phyloP scores from a whole-genome alignment of 1,284 basidiomycete species.

The Rhodotorula mucilaginosa region DNA sequence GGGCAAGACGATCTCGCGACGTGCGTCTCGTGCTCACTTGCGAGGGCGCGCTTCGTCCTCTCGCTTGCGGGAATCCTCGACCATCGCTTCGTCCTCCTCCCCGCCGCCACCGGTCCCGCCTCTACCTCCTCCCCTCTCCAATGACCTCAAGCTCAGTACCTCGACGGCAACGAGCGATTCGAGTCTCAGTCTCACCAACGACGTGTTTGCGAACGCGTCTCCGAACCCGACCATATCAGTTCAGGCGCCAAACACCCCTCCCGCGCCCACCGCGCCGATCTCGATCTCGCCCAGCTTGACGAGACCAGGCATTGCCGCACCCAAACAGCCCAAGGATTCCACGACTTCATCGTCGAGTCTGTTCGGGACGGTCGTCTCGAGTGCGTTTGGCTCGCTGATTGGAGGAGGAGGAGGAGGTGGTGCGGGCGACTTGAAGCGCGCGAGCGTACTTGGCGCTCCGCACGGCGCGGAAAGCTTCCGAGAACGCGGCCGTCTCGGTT shows the following conservation, averaged over 20 bases:
- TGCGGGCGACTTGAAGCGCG: not conserved
- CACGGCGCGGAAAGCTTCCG: not conserved
- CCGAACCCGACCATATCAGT: not conserved
- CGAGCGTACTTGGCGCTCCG: not conserved
- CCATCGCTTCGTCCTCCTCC: not conserved
- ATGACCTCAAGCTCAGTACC: not conserved
- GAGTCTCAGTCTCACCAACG: not conserved
- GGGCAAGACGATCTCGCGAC: constrained; percentile 7
- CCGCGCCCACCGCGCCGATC: not conserved
- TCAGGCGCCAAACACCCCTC: not conserved
- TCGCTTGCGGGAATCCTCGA: constrained; percentile 11
- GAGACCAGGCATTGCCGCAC: not conserved
- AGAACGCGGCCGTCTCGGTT: constrained; percentile 7
- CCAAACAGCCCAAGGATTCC: no score
- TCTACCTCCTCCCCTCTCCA: not conserved
- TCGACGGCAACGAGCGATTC: constrained; percentile 10
- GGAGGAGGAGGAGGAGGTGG: not conserved
- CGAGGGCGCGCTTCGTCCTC: constrained; percentile 12
- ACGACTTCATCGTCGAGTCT: not conserved
- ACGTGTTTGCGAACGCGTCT: not conserved
- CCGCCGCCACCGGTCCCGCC: constrained; percentile 5
- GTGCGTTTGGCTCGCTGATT: not conserved
- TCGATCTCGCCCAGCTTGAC: not conserved
- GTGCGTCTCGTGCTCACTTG: constrained; percentile 7
- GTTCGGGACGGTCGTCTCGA: constrained; percentile 3